These are phyloP conservation scores for Udeniomyces megalosporus DNA, from an alignment of 768 basidiomycete species.

Conservation along the genomic window DNA sequence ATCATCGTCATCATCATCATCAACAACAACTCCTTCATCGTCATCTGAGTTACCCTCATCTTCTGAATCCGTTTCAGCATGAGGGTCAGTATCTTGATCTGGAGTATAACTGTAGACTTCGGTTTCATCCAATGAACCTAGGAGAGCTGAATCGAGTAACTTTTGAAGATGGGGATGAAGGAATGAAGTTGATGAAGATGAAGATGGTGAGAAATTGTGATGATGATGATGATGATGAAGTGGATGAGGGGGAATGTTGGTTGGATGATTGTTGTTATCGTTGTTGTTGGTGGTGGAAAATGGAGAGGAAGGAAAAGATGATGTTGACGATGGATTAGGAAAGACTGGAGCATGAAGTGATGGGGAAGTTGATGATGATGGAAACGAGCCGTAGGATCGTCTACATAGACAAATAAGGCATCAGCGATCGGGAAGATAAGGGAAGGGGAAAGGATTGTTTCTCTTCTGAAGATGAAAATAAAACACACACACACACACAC, in stretches of 20 bases:
- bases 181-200: slow-evolving; percentile 6
- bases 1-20: slow-evolving; percentile 41
- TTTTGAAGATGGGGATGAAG: slow-evolving; percentile 80
- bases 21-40: slow-evolving; percentile 1
- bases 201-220: background rate
- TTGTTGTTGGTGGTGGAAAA: too few species aligned
- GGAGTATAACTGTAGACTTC: slow-evolving; percentile 79
- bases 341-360: too few species aligned
- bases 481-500: background rate
- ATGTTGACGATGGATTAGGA: background rate
- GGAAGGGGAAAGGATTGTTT: background rate
- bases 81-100: slow-evolving; percentile 85
- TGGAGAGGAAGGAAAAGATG: background rate
- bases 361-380: background rate
- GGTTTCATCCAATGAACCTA: slow-evolving; percentile 54
- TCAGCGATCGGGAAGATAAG: too few species aligned
- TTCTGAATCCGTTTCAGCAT: slow-evolving; percentile 39
- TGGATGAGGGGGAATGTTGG: slow-evolving; percentile 5
- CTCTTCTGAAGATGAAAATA: background rate
- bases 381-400: background rate
- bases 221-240: background rate
- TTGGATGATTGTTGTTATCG: too few species aligned
- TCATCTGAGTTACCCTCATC: slow-evolving; percentile 20
- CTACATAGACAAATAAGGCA: too few species aligned
- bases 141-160: slow-evolving; percentile 75